phyloP scores from a whole-genome alignment of 306 rosid species.

The Quercus alba region DNA sequence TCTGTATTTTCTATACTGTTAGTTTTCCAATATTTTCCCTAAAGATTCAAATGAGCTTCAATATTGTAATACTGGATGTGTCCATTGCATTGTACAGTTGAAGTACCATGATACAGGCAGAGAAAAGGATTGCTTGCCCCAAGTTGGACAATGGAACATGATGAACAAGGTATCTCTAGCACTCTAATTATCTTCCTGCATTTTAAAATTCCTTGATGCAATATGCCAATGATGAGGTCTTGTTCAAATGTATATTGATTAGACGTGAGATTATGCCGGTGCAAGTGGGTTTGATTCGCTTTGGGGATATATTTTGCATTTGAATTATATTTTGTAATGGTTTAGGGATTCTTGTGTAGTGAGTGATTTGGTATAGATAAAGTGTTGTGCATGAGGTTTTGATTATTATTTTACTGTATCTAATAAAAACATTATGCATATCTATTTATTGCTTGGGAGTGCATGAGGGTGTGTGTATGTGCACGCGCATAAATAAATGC shows the following conservation, averaged over 20 bases:
- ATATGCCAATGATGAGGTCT: too few species aligned
- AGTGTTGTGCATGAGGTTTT: not conserved
- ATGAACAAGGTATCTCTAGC: conserved; percentile 71
- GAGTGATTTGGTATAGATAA: not conserved
- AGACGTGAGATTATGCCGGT: too few species aligned
- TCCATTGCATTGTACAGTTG: conserved; percentile 44
- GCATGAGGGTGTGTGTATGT: too few species aligned
- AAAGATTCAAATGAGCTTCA: not conserved
- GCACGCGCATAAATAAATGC: not conserved
- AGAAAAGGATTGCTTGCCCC: conserved; percentile 89
- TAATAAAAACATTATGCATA: not conserved
- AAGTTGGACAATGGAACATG: conserved; percentile 99
- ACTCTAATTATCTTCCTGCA: not conserved
- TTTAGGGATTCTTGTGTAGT: not conserved
- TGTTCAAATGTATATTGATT: too few species aligned
- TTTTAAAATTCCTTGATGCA: too few species aligned
- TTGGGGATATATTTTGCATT: too few species aligned
- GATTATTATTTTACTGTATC: too few species aligned
- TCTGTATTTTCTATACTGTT: not conserved
- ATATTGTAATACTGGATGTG: not conserved
- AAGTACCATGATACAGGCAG: conserved; percentile 96
- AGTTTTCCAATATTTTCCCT: not conserved
- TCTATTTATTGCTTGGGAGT: not conserved
- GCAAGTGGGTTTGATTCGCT: too few species aligned
- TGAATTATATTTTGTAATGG: too few species aligned